These are phyloP conservation scores for Ammopiptanthus mongolicus DNA, from an alignment of 306 rosid genomes.

Conservation along the genomic window DNA sequence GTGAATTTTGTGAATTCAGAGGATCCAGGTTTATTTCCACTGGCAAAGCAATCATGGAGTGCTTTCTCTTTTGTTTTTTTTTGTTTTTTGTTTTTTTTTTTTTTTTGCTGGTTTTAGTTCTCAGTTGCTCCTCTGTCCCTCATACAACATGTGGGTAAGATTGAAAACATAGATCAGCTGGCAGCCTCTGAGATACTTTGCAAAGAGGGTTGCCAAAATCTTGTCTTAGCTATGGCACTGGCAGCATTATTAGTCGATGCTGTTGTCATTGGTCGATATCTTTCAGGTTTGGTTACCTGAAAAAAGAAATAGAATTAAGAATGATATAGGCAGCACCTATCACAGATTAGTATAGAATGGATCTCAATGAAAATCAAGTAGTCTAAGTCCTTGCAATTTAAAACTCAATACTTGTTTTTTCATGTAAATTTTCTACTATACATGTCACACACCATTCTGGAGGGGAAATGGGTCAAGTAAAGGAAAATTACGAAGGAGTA, in stretches of 20 bases:
- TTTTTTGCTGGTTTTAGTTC: not conserved
- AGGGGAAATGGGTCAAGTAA: not conserved
- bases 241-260: conserved; percentile 23
- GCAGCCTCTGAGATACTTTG: conserved; percentile 70
- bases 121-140: conserved; percentile 27
- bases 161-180: conserved; percentile 33
- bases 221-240: conserved; percentile 55
- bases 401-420: not conserved
- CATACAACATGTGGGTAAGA: conserved; percentile 28
- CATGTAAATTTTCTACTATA: not conserved
- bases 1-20: no score
- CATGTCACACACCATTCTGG: not conserved
- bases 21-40: no score
- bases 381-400: not conserved
- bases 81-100: not conserved
- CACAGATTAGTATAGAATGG: not conserved
- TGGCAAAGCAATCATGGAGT: conserved; percentile 17
- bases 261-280: conserved; percentile 31
- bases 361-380: not conserved
- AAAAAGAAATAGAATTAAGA: not conserved
- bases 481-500: not conserved
- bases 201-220: conserved; percentile 82
- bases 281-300: conserved; percentile 43
- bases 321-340: not conserved
- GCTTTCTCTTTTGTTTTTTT: not conserved